A percentile compares a stretch with the other conserved stretches of the same genome.
Evolutionary conservation across 345 rosid genomes (phyloP).

Genomic region (Populus deltoides): DNA sequence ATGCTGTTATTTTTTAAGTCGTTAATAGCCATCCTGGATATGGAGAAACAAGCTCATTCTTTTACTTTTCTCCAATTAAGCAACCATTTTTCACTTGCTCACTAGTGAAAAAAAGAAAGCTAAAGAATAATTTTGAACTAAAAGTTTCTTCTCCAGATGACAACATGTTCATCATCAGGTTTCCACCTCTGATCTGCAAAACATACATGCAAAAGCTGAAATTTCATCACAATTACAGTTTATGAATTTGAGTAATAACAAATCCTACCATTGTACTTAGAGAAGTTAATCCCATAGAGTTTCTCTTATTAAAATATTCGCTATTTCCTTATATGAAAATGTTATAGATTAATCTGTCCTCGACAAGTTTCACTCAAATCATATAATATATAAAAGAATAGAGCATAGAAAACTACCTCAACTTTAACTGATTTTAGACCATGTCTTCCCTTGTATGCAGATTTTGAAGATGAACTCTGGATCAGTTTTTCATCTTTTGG

Average conservation of each 20-base stretch:
- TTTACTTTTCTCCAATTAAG: background rate
- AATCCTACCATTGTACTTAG: background rate
- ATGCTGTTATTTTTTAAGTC: background rate
- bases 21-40: background rate
- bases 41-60: background rate
- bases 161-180: background rate
- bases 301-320: background rate
- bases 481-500: slow-evolving; percentile 5
- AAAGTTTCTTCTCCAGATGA: background rate
- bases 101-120: background rate
- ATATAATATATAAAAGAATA: background rate
- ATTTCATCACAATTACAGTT: background rate
- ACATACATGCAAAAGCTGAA: background rate
- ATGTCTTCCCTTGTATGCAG: slow-evolving; percentile 17
- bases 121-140: too few species aligned
- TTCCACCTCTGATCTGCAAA: background rate
- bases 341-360: background rate
- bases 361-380: background rate
- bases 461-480: slow-evolving; percentile 19
- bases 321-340: background rate
- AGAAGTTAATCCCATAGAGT: background rate
- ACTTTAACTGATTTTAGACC: slow-evolving; percentile 10
- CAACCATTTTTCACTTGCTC: background rate
- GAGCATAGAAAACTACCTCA: slow-evolving; percentile 14
- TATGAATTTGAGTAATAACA: background rate